These are phyloP conservation scores for Exophiala dermatitidis DNA, from an alignment of 2,329 filamentous ascomycete genomes.

Conservation along the genomic window DNA sequence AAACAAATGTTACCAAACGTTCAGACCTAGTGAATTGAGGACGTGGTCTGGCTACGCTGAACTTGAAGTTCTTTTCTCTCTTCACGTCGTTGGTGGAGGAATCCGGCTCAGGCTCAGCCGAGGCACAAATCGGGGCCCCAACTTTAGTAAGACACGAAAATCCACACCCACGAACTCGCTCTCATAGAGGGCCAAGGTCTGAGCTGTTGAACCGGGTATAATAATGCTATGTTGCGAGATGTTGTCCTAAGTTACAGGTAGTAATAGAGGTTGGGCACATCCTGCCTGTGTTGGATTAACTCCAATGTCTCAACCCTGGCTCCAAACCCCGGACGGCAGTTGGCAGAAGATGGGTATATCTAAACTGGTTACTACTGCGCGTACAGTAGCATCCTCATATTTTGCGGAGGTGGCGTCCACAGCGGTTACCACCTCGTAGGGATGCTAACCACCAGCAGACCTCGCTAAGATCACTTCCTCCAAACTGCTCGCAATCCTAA, in stretches of 20 bases:
- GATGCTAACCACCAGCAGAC: no score
- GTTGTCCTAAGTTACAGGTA: no score
- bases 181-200: no score
- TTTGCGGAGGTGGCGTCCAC: constrained; percentile 17
- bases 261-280: no score
- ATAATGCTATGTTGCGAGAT: no score
- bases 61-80: not conserved
- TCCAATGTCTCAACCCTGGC: no score
- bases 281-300: no score
- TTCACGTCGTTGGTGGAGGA: not conserved
- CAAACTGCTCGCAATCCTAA: no score
- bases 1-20: no score
- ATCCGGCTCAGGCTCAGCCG: not conserved
- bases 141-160: not conserved
- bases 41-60: not conserved
- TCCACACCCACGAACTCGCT: not conserved
- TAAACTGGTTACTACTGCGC: no score
- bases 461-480: not conserved
- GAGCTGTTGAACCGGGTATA: no score
- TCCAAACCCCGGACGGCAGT: constrained; percentile 7
- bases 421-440: not conserved
- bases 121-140: constrained; percentile 1
- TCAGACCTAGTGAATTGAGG: no score
- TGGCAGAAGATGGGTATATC: not conserved
- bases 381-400: not conserved